Evolutionary conservation across 2,329 filamentous ascomycete species (phyloP), one percentile per base, ranked within the genome.

Genomic region (Dactylellina sp.): DNA sequence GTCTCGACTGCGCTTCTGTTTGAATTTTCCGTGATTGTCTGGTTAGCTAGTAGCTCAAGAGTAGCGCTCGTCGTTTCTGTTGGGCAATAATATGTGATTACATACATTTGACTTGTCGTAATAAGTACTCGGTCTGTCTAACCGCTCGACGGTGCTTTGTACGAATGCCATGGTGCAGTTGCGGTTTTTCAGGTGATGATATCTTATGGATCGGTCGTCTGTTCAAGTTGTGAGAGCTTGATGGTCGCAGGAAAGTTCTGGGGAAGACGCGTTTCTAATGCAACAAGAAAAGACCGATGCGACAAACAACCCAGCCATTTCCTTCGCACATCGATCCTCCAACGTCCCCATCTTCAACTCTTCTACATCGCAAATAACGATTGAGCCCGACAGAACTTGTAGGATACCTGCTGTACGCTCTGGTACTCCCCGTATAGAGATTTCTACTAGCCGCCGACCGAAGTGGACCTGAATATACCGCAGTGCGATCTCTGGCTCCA

Each of bases 111-210:
- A 83, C 86, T 89, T 76, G 88, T 86, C 77, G 79, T 93, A 97
- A 84, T 99, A 99, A 79, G 94, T 93, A 81, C 94, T 98, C 16
- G 95, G 94, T 82, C 89, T 91, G 82, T 99, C 95, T 76, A 99
- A 88, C 75, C 95, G 87, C 56, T 98, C 94, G 76, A 98, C 91
- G 5, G 95, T 98, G 81, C 86, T 89, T 25, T 66, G 70, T 25
- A 57, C 47, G 32, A 50, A 53, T 16, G 70, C 49, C 70, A 74
- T 74, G 18, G 14, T 56, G 47, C 35, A 18, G 28, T 47, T 22
- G 35, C 9, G 9, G 28, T 4, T 56, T 28, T 60, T 22, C 12
- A 4, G 25, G 11, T 49, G 42, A 1, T 4, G n/a, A 16, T 28
- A 20, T 39, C 39, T 44, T 40, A 11, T 65, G 22, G 47, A 56